Evolutionary conservation across 2,329 filamentous ascomycete genomes (phyloP).

Genomic region (Tolypocladium guangdongense): DNA sequence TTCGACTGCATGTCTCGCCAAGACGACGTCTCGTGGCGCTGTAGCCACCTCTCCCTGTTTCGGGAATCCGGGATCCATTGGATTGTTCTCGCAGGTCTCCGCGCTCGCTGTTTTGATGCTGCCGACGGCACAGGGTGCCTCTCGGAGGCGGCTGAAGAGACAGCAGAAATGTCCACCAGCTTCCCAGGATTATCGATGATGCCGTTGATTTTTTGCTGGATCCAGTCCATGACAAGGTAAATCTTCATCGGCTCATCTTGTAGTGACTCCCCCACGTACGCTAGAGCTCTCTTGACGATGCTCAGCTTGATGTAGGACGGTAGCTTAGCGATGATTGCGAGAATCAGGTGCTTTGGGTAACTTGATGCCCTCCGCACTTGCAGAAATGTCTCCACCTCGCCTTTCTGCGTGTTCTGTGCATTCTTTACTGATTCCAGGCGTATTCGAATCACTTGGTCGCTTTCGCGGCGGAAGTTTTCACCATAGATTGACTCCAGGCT

Average conservation of each 20-base stretch:
- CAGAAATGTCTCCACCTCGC: constrained; percentile 41
- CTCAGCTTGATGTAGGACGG: constrained; percentile 92
- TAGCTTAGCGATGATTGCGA: constrained; percentile 59
- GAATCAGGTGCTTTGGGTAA: constrained; percentile 62
- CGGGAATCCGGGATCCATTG: constrained; percentile 49
- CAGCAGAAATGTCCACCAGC: constrained; percentile 73
- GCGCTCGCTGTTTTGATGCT: constrained; percentile 16
- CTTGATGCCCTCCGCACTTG: constrained; percentile 61
- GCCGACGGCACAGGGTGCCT: constrained; percentile 22
- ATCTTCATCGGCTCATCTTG: constrained; percentile 80
- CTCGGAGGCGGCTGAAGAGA: constrained; percentile 56
- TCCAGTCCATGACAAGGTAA: constrained; percentile 82
- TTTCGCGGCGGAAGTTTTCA: constrained; percentile 53
- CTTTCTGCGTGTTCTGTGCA: constrained; percentile 35
- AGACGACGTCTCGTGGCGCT: constrained; percentile 50
- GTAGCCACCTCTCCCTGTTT: constrained; percentile 59
- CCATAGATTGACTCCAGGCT: constrained; percentile 82
- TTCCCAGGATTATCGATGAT: constrained; percentile 79
- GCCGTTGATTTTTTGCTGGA: constrained; percentile 72
- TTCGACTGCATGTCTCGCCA: constrained; percentile 66
- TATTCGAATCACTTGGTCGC: constrained; percentile 58
- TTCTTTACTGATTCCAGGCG: constrained; percentile 48
- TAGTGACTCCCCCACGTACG: constrained; percentile 58
- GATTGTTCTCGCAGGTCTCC: constrained; percentile 46
- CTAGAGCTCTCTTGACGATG: constrained; percentile 65